Evolutionary conservation across 805 yeast genomes (phyloP).

Genomic region (Sugiyamaella floridensis): DNA sequence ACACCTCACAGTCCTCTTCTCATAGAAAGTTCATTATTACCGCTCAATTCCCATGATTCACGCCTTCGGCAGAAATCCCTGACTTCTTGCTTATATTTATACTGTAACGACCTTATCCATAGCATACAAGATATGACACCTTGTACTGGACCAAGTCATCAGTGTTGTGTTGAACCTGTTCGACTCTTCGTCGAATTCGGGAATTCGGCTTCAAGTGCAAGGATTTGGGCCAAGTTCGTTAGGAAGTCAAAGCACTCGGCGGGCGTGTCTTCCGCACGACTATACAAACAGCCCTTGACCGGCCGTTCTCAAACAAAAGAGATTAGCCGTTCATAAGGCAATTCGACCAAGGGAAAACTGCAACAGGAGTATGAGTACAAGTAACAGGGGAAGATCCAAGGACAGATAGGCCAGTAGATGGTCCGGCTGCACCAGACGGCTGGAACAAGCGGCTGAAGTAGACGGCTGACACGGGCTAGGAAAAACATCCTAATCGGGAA

Average conservation of each 20-base stretch:
- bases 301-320: background rate
- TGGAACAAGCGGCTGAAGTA: background rate
- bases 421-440: background rate
- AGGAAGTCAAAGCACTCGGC: constrained; percentile 38
- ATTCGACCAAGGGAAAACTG: background rate
- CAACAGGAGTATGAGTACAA: background rate
- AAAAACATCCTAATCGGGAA: background rate
- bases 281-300: constrained; percentile 39
- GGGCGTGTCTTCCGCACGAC: constrained; percentile 36
- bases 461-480: background rate
- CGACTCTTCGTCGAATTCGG: constrained; percentile 27
- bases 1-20: too few relatives aligned
- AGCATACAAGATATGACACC: constrained; percentile 43
- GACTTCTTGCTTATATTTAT: constrained; percentile 38
- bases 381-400: background rate
- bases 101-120: constrained; percentile 51
- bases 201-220: constrained; percentile 21
- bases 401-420: background rate
- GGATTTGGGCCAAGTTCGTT: constrained; percentile 27
- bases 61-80: constrained; percentile 33
- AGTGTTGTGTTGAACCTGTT: constrained; percentile 26
- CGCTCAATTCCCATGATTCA: background rate
- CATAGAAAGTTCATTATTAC: too few relatives aligned
- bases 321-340: background rate
- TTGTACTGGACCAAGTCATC: constrained; percentile 33